A percentile compares a stretch with the other conserved stretches of the same genome.
Evolutionary conservation across 345 rosid species (phyloP).

Genomic region (Boechera stricta): DNA sequence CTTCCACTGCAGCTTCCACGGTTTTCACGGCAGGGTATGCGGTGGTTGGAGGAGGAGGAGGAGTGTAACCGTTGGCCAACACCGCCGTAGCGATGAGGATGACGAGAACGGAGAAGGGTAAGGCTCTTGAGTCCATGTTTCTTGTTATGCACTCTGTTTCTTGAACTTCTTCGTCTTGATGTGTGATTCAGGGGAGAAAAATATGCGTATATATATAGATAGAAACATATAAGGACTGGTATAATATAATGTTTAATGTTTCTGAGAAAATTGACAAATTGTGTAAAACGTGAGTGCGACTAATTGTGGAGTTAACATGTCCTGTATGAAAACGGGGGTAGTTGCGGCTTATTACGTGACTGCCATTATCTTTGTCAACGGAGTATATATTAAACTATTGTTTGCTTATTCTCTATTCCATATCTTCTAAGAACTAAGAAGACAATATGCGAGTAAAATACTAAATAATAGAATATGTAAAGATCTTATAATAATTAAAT

Average conservation of each 20-base stretch:
- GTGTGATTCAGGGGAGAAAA: conserved; percentile 3
- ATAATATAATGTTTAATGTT: not conserved
- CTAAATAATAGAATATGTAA: not conserved
- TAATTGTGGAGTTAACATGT: conserved; percentile 20
- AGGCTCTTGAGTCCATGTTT: conserved; percentile 35
- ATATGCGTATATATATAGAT: conserved; percentile 26
- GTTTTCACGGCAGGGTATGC: conserved; percentile 45
- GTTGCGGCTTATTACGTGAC: conserved; percentile 42
- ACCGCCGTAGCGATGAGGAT: conserved; percentile 29
- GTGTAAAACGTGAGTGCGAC: conserved; percentile 42
- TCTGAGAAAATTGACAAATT: conserved; percentile 15
- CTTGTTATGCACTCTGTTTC: conserved; percentile 48
- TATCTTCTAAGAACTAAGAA: conserved; percentile 15
- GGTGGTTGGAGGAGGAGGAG: conserved; percentile 41
- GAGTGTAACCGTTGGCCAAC: conserved; percentile 41
- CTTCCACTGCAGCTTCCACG: conserved; percentile 70
- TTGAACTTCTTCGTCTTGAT: conserved; percentile 22
- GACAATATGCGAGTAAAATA: not conserved
- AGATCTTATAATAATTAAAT: not conserved
- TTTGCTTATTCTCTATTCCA: not conserved
- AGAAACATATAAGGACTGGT: not conserved
- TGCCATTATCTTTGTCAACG: conserved; percentile 44
- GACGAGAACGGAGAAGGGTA: conserved; percentile 45
- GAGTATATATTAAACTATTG: conserved; percentile 12
- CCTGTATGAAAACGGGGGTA: conserved; percentile 23